Evolutionary conservation across 2,329 filamentous ascomycete species (phyloP), one percentile per base, ranked within the genome.

Genomic region (Aspergillus intermedius): DNA sequence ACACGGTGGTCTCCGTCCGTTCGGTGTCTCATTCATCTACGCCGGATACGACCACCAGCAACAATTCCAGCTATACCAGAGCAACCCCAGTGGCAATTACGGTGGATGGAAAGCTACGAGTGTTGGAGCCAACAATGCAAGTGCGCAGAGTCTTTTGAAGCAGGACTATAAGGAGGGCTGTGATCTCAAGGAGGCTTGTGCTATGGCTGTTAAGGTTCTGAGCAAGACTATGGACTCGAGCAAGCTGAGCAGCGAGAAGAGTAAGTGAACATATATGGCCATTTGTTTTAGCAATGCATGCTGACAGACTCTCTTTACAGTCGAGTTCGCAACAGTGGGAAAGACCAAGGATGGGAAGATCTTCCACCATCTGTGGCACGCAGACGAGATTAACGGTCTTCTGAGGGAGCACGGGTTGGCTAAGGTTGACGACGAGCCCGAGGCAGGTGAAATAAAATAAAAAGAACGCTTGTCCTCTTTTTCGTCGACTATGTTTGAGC

Each of bases 201-300:
- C 87, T 47, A 86, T 96, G 79, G 93, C 93, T 9, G 93, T 98
- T 69, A 98, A 98, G 81, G 93, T 98, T 55, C 75, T 98, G 58
- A 97, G 93, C 81, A 98, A 98, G 84, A 98, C 93, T 5, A 98
- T 98, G 94, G 93, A 98, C 71, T 95, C 91, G 48, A 97, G 91
- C 47, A 98, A 96, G 79, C 75, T 98, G 67, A 96, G 90, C 77
- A 95, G 90, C 67, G 93, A 98, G 80, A 98, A 98, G 82, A 95
- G 91, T 95, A 75, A 72, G 88, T 78, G 21, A 34, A 4, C 15
- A 13, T 8, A 17, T 28, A 15, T 42, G 44, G 22, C 28, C 37
- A 3, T 40, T 40, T 1, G 4, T 22, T 10, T 19, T 19, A 15
- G 25, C 25, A 30, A 30, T 30, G 21, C 21, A 19, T 54, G 39